A percentile compares a stretch with the other conserved stretches of the same genome.
Conservation (phyloP, 495 filamentous ascomycete genomes). For the Neurospora cerealis region DNA sequence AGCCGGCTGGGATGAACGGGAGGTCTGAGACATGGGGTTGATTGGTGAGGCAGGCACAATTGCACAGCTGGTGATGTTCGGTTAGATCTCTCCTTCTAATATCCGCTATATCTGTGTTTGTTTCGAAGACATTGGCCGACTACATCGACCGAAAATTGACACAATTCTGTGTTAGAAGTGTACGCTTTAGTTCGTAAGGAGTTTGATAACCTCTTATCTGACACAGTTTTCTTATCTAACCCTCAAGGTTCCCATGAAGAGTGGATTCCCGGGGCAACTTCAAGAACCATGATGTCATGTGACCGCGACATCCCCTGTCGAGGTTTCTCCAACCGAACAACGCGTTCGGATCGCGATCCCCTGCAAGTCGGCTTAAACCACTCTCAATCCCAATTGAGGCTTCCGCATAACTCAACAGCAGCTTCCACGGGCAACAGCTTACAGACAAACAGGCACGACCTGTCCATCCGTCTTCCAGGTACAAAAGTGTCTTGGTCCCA, state of each 20-base stretch:
- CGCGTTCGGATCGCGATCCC: constrained; percentile 1
- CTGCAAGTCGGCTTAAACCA: background rate
- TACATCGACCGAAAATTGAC: background rate
- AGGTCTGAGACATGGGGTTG: constrained; percentile 4
- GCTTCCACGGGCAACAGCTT: background rate
- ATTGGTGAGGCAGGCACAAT: background rate
- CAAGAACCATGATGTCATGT: constrained; percentile 1
- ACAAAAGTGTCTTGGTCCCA: background rate
- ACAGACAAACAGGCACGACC: background rate
- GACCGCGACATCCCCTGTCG: constrained; percentile 2
- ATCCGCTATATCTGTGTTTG: background rate
- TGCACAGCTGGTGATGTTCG: background rate
- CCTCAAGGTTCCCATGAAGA: background rate
- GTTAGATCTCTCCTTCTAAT: background rate
- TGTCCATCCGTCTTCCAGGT: background rate
- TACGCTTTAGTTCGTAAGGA: background rate
- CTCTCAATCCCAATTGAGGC: background rate
- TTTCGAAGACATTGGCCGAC: background rate
- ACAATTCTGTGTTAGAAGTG: background rate
- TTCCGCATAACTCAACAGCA: background rate
- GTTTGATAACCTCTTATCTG: background rate
- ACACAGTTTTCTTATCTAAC: background rate
- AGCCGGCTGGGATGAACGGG: constrained; percentile 10
- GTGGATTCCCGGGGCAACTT: background rate
- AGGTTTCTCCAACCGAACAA: constrained; percentile 1